phyloP scores from a whole-genome alignment of 139 green algal species.

The Mesostigma viride region DNA sequence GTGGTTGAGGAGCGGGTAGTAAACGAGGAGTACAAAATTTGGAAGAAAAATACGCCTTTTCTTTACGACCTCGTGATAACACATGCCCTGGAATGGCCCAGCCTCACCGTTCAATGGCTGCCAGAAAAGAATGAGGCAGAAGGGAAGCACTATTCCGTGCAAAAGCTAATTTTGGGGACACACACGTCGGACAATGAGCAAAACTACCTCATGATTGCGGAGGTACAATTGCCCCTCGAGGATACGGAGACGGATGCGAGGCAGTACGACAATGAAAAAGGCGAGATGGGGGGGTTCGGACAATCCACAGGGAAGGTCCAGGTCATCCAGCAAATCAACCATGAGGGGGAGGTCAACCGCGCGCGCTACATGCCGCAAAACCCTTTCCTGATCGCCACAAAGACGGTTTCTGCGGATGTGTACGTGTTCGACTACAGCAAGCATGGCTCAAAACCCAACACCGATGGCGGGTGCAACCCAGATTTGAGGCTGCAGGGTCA shows the following conservation, averaged over 20 bases:
- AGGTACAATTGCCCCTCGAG: slow-evolving; percentile 75
- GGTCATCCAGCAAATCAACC: slow-evolving; percentile 94
- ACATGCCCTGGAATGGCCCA: slow-evolving; percentile 96
- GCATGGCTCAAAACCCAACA: slow-evolving; percentile 76
- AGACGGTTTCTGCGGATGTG: slow-evolving; percentile 61
- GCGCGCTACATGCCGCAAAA: slow-evolving; percentile 55
- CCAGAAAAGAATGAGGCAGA: slow-evolving; percentile 44
- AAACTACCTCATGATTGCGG: slow-evolving; percentile 95
- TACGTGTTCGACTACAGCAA: slow-evolving; percentile 97
- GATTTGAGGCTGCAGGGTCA: slow-evolving; percentile 80
- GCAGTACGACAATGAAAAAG: slow-evolving; percentile 78
- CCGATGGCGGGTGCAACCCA: slow-evolving; percentile 65
- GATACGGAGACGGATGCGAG: slow-evolving; percentile 64
- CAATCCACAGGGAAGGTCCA: slow-evolving; percentile 60
- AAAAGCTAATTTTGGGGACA: slow-evolving; percentile 91
- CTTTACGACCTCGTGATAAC: slow-evolving; percentile 98
- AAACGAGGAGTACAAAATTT: slow-evolving; percentile 99
- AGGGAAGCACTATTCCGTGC: slow-evolving; percentile 73
- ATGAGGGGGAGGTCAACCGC: slow-evolving; percentile 96
- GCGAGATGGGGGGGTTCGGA: slow-evolving; percentile 85
- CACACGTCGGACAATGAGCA: slow-evolving; percentile 96
- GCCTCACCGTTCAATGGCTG: slow-evolving; percentile 95
- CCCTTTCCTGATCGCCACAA: slow-evolving; percentile 91
- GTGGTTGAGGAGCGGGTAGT: slow-evolving; percentile 76
- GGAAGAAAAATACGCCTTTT: slow-evolving; percentile 99